Conservation (phyloP, 1,284 basidiomycete genomes). For the Thelephora terrestris region DNA sequence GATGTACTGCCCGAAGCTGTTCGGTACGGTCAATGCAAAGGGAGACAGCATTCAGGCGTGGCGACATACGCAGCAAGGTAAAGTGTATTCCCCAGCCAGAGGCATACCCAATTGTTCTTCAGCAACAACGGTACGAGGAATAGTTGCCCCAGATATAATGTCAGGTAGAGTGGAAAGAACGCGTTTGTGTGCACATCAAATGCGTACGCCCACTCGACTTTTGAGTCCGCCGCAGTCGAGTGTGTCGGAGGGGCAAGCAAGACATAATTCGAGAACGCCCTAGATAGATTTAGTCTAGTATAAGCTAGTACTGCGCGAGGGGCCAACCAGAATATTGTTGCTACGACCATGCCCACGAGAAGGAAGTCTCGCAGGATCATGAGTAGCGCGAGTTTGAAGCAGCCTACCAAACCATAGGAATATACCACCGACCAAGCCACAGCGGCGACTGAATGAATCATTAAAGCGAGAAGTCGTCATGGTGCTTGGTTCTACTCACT, state of each 20-base stretch:
- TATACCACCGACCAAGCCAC: conserved; percentile 83
- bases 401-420: conserved; percentile 44
- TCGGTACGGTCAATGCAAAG: neutral
- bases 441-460: conserved; percentile 47
- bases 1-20: conserved; percentile 76
- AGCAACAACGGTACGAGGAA: conserved; percentile 76
- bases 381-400: conserved; percentile 55
- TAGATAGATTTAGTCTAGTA: neutral
- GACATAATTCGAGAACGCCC: conserved; percentile 67
- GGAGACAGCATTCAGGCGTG: neutral
- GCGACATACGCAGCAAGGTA: conserved; percentile 69
- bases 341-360: conserved; percentile 59
- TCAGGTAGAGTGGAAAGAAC: conserved; percentile 88
- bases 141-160: conserved; percentile 78
- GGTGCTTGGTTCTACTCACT: conserved; percentile 34
- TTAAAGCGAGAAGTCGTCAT: neutral
- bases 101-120: conserved; percentile 81
- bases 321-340: conserved; percentile 70
- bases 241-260: conserved; percentile 68
- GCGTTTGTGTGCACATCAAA: conserved; percentile 94
- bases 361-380: conserved; percentile 89
- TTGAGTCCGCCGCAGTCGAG: conserved; percentile 59
- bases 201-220: conserved; percentile 85
- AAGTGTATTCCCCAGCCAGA: conserved; percentile 89
- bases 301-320: conserved; percentile 1